Evolutionary conservation across 2,329 filamentous ascomycete genomes (phyloP).

Genomic region (Colletotrichum sp.): DNA sequence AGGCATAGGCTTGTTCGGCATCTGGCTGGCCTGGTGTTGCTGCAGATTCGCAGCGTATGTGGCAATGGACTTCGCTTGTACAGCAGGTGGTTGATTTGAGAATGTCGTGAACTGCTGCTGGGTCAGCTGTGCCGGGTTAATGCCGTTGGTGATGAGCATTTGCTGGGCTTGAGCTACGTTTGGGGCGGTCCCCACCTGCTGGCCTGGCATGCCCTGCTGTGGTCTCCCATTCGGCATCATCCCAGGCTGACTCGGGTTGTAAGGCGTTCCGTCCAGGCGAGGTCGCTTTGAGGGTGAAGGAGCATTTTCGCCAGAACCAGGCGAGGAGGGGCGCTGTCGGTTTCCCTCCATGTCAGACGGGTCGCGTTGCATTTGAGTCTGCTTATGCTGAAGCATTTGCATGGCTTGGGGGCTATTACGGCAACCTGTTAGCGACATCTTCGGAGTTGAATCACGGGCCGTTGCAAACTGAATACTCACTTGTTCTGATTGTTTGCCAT

Average conservation of each 20-base stretch:
- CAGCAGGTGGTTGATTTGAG: conserved; percentile 57
- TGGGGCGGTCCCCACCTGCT: conserved; percentile 65
- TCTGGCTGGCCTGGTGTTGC: conserved; percentile 80
- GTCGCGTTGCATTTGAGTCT: conserved; percentile 85
- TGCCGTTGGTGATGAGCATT: conserved; percentile 70
- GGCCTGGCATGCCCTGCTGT: conserved; percentile 72
- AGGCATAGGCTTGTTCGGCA: conserved; percentile 81
- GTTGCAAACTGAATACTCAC: conserved; percentile 49
- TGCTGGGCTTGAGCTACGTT: conserved; percentile 59
- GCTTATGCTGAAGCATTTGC: conserved; percentile 74
- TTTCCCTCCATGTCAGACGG: conserved; percentile 87
- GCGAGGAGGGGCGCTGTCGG: conserved; percentile 80
- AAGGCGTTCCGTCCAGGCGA: conserved; percentile 73
- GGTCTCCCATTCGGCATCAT: conserved; percentile 80
- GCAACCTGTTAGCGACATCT: conserved; percentile 9
- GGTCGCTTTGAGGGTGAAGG: conserved; percentile 92
- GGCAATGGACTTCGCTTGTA: conserved; percentile 84
- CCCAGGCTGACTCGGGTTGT: conserved; percentile 71
- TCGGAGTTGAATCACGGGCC: not conserved
- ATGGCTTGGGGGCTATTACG: conserved; percentile 67
- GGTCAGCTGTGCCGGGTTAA: conserved; percentile 77
- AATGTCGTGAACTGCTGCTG: conserved; percentile 76
- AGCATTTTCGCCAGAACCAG: conserved; percentile 82
- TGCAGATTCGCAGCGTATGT: conserved; percentile 86
- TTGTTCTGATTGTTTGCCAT: conserved; percentile 80